Conservation (phyloP, 2,329 filamentous ascomycete species). For the Paramyrothecium sp. region DNA sequence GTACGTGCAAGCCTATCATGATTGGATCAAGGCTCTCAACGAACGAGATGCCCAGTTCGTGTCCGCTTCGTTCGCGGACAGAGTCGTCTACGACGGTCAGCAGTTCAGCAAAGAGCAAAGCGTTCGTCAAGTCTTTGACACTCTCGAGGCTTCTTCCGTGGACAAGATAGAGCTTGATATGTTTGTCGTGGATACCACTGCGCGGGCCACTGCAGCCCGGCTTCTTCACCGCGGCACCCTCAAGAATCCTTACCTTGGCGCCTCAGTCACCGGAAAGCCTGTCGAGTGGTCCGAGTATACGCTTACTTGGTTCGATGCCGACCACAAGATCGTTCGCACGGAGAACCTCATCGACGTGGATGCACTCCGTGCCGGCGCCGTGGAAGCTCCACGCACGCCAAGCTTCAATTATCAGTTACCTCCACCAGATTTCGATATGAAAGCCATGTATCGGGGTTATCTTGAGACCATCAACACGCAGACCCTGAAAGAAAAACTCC, state of each 20-base stretch:
- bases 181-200: background rate
- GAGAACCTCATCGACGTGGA: background rate
- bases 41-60: background rate
- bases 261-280: background rate
- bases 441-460: constrained; percentile 24
- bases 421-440: constrained; percentile 5
- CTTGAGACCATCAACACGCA: constrained; percentile 28
- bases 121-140: background rate
- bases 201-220: background rate
- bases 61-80: background rate
- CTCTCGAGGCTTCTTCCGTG: background rate
- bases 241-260: background rate
- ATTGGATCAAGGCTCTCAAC: background rate
- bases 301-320: background rate
- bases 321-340: background rate
- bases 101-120: background rate
- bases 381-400: background rate
- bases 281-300: background rate
- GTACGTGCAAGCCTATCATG: background rate
- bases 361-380: background rate
- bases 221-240: background rate
- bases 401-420: background rate
- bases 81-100: background rate
- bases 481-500: constrained; percentile 20
- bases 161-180: background rate